phyloP scores from a whole-genome alignment of 2,329 filamentous ascomycete species.

The Talaromyces atroroseus region DNA sequence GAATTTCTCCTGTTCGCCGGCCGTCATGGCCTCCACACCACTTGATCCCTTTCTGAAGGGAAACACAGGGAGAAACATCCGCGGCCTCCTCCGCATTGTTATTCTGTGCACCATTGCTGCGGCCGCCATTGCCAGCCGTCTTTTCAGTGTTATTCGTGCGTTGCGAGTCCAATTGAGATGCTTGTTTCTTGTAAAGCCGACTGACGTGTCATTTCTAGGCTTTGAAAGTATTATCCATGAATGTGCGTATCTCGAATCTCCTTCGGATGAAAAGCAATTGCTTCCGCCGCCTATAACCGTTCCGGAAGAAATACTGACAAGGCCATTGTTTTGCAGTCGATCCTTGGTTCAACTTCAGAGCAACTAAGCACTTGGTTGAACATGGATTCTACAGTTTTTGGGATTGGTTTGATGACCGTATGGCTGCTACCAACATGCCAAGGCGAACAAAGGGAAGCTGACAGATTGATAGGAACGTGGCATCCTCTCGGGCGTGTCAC shows the following conservation, averaged over 20 bases:
- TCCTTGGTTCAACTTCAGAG: constrained; percentile 99
- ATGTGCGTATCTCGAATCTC: constrained; percentile 59
- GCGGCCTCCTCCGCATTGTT: constrained; percentile 77
- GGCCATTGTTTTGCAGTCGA: constrained; percentile 64
- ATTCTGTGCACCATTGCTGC: constrained; percentile 89
- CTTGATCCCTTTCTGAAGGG: constrained; percentile 65
- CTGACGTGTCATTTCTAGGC: constrained; percentile 45
- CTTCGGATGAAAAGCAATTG: background rate
- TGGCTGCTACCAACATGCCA: constrained; percentile 24
- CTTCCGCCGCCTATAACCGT: background rate
- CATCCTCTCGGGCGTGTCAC: constrained; percentile 97
- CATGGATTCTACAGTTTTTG: constrained; percentile 99
- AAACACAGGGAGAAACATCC: constrained; percentile 72
- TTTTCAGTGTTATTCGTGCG: constrained; percentile 97
- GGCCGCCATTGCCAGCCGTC: constrained; percentile 82
- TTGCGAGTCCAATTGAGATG: constrained; percentile 6
- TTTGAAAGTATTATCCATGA: constrained; percentile 99
- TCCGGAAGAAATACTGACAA: constrained; percentile 9
- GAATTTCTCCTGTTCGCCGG: constrained; percentile 27
- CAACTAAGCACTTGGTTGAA: constrained; percentile 93
- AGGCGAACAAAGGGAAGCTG: constrained; percentile 14
- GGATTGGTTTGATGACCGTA: constrained; percentile 99
- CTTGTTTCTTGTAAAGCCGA: background rate
- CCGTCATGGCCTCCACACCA: constrained; percentile 43
- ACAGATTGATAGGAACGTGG: constrained; percentile 68